These are phyloP conservation scores for Neltuma alba DNA, from an alignment of 306 rosid species.

Conservation along the genomic window DNA sequence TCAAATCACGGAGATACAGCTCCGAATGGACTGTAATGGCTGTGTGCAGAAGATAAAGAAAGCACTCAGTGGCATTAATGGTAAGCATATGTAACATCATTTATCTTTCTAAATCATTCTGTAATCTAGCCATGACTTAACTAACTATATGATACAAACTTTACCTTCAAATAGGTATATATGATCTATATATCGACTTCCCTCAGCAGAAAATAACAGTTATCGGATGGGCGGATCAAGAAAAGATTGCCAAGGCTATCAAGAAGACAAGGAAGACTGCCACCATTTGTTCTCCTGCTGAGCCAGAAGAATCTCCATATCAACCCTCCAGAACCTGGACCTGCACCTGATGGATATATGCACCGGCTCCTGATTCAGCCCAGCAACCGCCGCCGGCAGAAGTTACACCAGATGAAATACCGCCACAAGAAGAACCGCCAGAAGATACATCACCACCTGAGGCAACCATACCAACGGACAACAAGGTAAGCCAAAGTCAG, in stretches of 20 bases:
- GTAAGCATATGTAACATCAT: conserved; percentile 37
- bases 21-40: conserved; percentile 94
- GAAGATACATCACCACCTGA: conserved; percentile 36
- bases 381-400: conserved; percentile 32
- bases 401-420: conserved; percentile 34
- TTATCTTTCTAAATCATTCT: conserved; percentile 10
- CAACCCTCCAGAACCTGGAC: conserved; percentile 32
- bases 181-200: conserved; percentile 67
- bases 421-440: conserved; percentile 32
- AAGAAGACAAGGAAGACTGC: conserved; percentile 80
- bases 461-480: conserved; percentile 37
- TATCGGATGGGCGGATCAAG: conserved; percentile 90
- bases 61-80: conserved; percentile 69
- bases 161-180: conserved; percentile 63
- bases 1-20: conserved; percentile 72
- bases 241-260: conserved; percentile 74
- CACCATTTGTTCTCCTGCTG: conserved; percentile 60
- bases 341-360: conserved; percentile 33
- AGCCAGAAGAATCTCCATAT: conserved; percentile 47
- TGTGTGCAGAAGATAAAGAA: conserved; percentile 92
- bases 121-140: not conserved
- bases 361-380: conserved; percentile 30
- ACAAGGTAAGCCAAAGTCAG: conserved; percentile 36
- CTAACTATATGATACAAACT: not conserved
- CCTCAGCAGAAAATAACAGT: conserved; percentile 69